Conservation (phyloP, 495 filamentous ascomycete genomes). For the Neurospora intermedia region DNA sequence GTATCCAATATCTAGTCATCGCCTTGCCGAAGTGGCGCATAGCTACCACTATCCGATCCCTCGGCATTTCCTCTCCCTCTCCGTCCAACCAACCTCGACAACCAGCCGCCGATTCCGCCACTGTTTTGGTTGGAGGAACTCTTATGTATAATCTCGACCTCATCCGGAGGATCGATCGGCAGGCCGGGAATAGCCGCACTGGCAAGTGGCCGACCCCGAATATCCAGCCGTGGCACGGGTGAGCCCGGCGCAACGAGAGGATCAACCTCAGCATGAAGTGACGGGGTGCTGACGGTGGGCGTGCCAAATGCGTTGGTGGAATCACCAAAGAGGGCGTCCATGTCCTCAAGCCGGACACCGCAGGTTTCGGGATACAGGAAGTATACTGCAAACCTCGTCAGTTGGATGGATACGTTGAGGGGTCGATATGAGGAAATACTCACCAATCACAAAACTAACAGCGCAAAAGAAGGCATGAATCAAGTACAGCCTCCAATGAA, state of each 20-base stretch:
- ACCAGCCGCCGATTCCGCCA: slow-evolving; percentile 37
- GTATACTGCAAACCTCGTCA: slow-evolving; percentile 54
- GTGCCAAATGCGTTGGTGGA: slow-evolving; percentile 60
- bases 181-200: slow-evolving; percentile 28
- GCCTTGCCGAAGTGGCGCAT: slow-evolving; percentile 32
- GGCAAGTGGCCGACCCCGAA: slow-evolving; percentile 36
- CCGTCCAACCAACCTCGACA: slow-evolving; percentile 35
- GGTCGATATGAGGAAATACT: slow-evolving; percentile 24
- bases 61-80: slow-evolving; percentile 6
- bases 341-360: slow-evolving; percentile 90
- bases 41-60: slow-evolving; percentile 23
- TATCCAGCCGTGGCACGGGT: slow-evolving; percentile 68
- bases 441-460: slow-evolving; percentile 91
- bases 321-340: slow-evolving; percentile 86
- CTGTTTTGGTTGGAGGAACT: slow-evolving; percentile 12
- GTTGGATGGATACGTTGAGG: slow-evolving; percentile 1
- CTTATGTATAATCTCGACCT: slow-evolving; percentile 19
- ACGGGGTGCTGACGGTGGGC: slow-evolving; percentile 41
- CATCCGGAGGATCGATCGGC: slow-evolving; percentile 27
- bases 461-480: slow-evolving; percentile 97
- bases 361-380: slow-evolving; percentile 96
- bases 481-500: slow-evolving; percentile 87
- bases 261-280: slow-evolving; percentile 51
- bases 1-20: slow-evolving; percentile 22
- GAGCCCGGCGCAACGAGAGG: slow-evolving; percentile 63